Evolutionary conservation across 2,329 filamentous ascomycete species (phyloP), one percentile per base, ranked within the genome.

Genomic region (Colletotrichum viniferum): DNA sequence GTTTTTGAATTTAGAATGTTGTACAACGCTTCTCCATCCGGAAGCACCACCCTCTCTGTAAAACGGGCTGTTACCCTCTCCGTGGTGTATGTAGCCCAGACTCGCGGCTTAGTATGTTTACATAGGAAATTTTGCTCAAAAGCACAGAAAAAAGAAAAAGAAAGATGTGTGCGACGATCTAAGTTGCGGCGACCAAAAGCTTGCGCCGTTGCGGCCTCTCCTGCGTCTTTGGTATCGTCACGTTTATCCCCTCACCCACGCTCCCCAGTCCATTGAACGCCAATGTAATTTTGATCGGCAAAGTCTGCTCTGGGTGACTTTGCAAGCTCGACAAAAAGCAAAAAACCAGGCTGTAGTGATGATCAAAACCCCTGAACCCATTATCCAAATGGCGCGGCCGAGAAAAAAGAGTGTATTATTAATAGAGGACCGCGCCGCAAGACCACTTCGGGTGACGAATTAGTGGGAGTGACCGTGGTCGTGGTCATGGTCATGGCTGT

Each of bases 261-360:
- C 64, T 43, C 68, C 43, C 69, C 73, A 52, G 56, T 28, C 73
- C 69, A 13, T 63, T 52, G 34, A 75, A 75, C 73, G 73, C 73
- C 73, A 43, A 34, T 34, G 5, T 30, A 32, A 30, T 56, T 43
- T 63, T 63, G n/a, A 63, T 63, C 36, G 32, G n/a, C 18, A 61
- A 32, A 61, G 28, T 61, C 32, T 21, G 58, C 58, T 30, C 28
- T 48, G 5, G 10, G 5, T 48, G 43, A 48, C 43, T 48, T 18
- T 32, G 64, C 69, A 58, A 74, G 24, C 24, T 34, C 34, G 24
- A 28, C n/a, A 61, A 64, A 61, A 32, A 48, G 24, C 48, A 74
- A 34, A 68, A 64, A 48, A 56, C 58, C 38, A 63, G 56, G 63
- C 63, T 58, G 30, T 55, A 61, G 26, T 43, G 55, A 13, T 32